Evolutionary conservation across 2,329 filamentous ascomycete species (phyloP).

Genomic region (Fusarium musae): DNA sequence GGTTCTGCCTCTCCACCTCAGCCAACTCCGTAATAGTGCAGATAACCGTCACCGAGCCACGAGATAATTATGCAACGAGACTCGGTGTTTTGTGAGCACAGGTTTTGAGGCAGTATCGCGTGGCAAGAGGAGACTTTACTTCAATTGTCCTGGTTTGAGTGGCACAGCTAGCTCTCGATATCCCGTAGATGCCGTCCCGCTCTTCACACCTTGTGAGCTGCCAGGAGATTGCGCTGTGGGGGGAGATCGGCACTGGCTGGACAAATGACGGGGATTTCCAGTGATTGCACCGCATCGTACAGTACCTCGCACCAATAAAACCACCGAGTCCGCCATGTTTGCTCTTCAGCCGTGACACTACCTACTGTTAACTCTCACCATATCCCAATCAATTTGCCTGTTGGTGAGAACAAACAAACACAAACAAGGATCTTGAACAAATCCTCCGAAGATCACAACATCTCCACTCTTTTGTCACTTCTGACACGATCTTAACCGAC

Average conservation of each 20-base stretch:
- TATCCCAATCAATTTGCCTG: not conserved
- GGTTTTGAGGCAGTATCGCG: not conserved
- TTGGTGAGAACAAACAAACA: not conserved
- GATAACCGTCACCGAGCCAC: not conserved
- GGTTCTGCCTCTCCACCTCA: not conserved
- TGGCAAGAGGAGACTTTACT: not conserved
- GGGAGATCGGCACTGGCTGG: slow-evolving; percentile 26
- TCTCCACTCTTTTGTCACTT: not conserved
- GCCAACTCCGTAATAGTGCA: not conserved
- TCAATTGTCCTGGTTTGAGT: not conserved
- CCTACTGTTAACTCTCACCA: too few species aligned
- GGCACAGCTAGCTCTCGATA: not conserved
- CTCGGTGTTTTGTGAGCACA: not conserved
- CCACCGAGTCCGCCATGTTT: not conserved
- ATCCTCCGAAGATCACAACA: not conserved
- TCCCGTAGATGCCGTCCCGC: slow-evolving; percentile 5
- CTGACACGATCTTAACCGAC: slow-evolving; percentile 15
- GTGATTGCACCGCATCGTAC: not conserved
- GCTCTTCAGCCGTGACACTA: not conserved
- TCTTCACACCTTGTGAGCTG: slow-evolving; percentile 16
- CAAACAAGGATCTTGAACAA: not conserved
- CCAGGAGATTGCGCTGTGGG: slow-evolving; percentile 36
- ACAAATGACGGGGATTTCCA: not conserved
- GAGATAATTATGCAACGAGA: not conserved
- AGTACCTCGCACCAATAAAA: not conserved